Evolutionary conservation across 371 early-diverging fungal genomes (phyloP).

Genomic region (Rhizopus arrhizus): DNA sequence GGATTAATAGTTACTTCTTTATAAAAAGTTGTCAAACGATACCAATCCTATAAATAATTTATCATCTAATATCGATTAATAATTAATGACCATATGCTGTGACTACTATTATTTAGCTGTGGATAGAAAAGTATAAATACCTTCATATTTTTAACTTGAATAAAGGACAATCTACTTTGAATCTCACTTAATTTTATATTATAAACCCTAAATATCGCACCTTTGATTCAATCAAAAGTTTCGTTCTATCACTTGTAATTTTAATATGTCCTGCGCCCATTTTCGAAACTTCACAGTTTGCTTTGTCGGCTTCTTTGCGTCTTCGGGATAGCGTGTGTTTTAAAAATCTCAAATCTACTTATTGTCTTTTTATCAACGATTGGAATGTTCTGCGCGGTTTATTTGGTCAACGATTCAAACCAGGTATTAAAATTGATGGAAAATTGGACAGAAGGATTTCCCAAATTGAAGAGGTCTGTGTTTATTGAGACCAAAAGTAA

Average conservation of each 20-base stretch:
- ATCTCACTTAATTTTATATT: too few species aligned
- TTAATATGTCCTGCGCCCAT: neutral
- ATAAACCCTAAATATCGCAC: too few species aligned
- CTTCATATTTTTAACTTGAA: too few species aligned
- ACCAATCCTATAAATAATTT: too few species aligned
- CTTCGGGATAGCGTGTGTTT: neutral
- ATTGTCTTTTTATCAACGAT: neutral
- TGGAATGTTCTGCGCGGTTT: neutral
- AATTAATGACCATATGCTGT: too few species aligned
- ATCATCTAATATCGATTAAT: too few species aligned
- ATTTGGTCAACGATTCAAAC: neutral
- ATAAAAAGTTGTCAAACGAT: too few species aligned
- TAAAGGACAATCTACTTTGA: too few species aligned
- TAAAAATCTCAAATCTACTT: too few species aligned
- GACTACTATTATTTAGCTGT: too few species aligned
- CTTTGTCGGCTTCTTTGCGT: neutral
- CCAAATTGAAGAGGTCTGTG: constrained; percentile 1
- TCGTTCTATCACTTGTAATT: constrained; percentile 1
- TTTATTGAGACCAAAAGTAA: constrained; percentile 4
- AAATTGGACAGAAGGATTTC: neutral
- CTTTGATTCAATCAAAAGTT: neutral
- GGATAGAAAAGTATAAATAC: too few species aligned
- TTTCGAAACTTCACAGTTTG: constrained; percentile 1
- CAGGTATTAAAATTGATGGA: constrained; percentile 1
- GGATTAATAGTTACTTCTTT: too few species aligned